phyloP scores from a whole-genome alignment of 305 asterid species.

The Fraxinus baroniana region DNA sequence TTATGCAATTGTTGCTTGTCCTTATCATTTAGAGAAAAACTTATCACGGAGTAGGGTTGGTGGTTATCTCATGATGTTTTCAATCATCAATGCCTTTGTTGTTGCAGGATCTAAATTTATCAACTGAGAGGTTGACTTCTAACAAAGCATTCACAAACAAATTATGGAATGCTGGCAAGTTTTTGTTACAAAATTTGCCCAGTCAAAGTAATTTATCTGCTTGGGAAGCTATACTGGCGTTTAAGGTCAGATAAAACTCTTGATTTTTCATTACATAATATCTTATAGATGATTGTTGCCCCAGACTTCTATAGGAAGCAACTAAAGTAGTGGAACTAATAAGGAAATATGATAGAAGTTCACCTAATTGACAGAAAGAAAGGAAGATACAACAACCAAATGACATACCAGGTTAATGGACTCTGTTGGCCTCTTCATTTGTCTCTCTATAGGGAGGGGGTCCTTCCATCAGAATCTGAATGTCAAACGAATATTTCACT shows the following conservation, averaged over 20 bases:
- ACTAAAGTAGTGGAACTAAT: neutral
- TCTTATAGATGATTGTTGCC: neutral
- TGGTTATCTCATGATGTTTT: conserved; percentile 10
- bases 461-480: neutral
- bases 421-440: neutral
- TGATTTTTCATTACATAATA: conserved; percentile 11
- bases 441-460: neutral
- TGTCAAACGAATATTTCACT: neutral
- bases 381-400: neutral
- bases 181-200: conserved; percentile 88
- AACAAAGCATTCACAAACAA: conserved; percentile 97
- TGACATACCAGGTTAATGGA: neutral
- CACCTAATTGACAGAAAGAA: neutral
- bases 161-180: conserved; percentile 99
- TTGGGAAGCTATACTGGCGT: conserved; percentile 58
- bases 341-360: neutral
- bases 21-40: neutral
- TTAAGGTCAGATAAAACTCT: conserved; percentile 53
- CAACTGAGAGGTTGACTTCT: conserved; percentile 78
- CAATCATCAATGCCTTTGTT: conserved; percentile 3
- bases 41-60: neutral
- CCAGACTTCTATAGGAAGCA: conserved; percentile 12
- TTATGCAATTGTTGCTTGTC: neutral
- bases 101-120: conserved; percentile 82
- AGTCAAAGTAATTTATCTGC: conserved; percentile 62